Base-by-base conservation (phyloP, 768 basidiomycete species). In the Gautieria morchelliformis region DNA sequence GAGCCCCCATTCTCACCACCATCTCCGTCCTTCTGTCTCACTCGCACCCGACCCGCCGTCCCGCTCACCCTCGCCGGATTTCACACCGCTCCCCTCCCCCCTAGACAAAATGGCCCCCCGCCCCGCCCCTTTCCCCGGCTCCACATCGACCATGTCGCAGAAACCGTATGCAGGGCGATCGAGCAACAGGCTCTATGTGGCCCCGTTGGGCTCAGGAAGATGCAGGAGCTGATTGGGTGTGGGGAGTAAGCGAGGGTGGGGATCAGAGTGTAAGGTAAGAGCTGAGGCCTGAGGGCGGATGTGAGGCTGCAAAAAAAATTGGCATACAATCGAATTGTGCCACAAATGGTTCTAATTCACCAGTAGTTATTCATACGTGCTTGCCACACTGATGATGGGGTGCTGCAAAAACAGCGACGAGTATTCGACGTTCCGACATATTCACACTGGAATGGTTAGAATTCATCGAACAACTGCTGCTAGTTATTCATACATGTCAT, bases 141-240 rank as follows among this genome's bases (percentile, higher is more conserved):
- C 44, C 95, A 98, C 65, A 93, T 97, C 20, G 96, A 99, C 64
- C 91, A 93, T 60, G 92, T 98, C 46, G 96, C 87, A 3, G 82
- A 85, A 63, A 90, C 93, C 0, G 78, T 92, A 7, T 83, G 87
- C 59, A 33, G 58, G n/a, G 61, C 70, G 19, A 75, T 84, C 19
- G 64, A 66, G 49, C 73, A 71, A 10, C 14, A 53, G 33, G 75
- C 76, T 44, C 71, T 91, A 48, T 67, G 66, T 53, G 90, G 89
- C 44, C 80, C 85, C 20, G 72, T 92, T 30, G 84, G 78, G 10
- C 89, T 93, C 56, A 68, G 66, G 58, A 74, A 75, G 62, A 94
- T 95, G 86, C 78, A 86, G 60, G 75, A 82, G 64, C 69, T 93
- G 49, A 78, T 91, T 62, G 88, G 86, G 14, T 88, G 87, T 85